A percentile compares a stretch with the other conserved stretches of the same genome.
phyloP scores from a whole-genome alignment of 495 filamentous ascomycete genomes.

The Annulohypoxylon maeteangense region DNA sequence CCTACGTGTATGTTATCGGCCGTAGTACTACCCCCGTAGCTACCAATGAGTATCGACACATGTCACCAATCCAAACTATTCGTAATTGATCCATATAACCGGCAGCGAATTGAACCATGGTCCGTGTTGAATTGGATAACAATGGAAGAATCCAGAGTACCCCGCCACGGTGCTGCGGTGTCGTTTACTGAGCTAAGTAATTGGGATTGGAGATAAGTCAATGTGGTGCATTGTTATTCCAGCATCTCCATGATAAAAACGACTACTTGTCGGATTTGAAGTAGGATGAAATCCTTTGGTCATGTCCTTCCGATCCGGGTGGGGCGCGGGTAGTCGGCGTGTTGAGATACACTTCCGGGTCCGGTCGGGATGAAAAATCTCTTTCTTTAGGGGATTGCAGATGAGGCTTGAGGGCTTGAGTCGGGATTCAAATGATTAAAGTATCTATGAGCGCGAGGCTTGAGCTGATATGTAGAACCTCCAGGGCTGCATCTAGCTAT shows the following conservation, averaged over 20 bases:
- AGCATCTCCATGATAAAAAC: background rate
- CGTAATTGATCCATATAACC: background rate
- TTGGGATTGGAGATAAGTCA: background rate
- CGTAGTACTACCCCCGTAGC: conserved; percentile 33
- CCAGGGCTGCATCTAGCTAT: conserved; percentile 8
- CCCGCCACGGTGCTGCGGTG: background rate
- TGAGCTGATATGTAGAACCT: conserved; percentile 26
- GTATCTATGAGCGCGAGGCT: conserved; percentile 17
- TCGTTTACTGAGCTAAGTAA: background rate
- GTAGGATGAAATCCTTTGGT: background rate
- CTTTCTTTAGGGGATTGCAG: background rate
- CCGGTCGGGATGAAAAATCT: background rate
- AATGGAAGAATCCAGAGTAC: background rate
- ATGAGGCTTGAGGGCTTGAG: conserved; percentile 5
- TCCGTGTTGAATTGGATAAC: background rate
- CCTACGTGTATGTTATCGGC: conserved; percentile 10
- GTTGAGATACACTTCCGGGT: background rate
- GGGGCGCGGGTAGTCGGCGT: background rate
- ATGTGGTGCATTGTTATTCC: background rate
- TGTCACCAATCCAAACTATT: background rate
- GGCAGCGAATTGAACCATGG: conserved; percentile 4
- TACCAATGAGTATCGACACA: conserved; percentile 2
- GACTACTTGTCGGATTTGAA: background rate
- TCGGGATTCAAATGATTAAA: background rate
- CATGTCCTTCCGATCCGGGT: background rate